A percentile compares a stretch with the other conserved stretches of the same genome.
phyloP scores from a whole-genome alignment of 2,329 filamentous ascomycete species.

The Pyrenochaeta sp. region DNA sequence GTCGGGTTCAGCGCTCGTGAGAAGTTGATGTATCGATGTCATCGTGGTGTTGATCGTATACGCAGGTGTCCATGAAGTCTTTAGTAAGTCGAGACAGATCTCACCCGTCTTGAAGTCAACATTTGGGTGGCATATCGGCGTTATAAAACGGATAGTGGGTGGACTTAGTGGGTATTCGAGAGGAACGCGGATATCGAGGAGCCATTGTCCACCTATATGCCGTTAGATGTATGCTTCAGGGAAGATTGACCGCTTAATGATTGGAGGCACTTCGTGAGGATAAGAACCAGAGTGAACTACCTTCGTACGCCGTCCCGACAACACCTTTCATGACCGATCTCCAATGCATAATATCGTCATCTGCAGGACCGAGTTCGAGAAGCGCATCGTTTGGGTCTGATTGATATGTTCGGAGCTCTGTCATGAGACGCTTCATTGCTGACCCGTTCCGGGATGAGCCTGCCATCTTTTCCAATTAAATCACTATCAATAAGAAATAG shows the following conservation, averaged over 20 bases:
- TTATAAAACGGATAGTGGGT: slow-evolving; percentile 82
- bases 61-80: slow-evolving; percentile 79
- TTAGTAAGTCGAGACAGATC: slow-evolving; percentile 91
- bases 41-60: slow-evolving; percentile 82
- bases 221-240: slow-evolving; percentile 1
- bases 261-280: background rate
- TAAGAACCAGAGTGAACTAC: slow-evolving; percentile 44
- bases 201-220: slow-evolving; percentile 76
- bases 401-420: slow-evolving; percentile 67
- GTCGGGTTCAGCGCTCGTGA: slow-evolving; percentile 74
- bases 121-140: slow-evolving; percentile 52
- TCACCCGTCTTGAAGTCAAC: slow-evolving; percentile 72
- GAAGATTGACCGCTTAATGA: background rate
- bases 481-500: background rate
- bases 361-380: slow-evolving; percentile 63
- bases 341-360: slow-evolving; percentile 68
- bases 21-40: slow-evolving; percentile 75
- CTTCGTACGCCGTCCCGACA: slow-evolving; percentile 67
- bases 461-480: slow-evolving; percentile 30
- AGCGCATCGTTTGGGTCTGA: slow-evolving; percentile 65
- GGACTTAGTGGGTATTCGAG: slow-evolving; percentile 79
- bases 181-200: slow-evolving; percentile 79
- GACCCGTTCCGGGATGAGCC: slow-evolving; percentile 43
- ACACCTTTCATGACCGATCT: slow-evolving; percentile 68
- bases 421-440: slow-evolving; percentile 67